Evolutionary conservation across 2,329 filamentous ascomycete genomes (phyloP).

Genomic region (Didymella lethalis): DNA sequence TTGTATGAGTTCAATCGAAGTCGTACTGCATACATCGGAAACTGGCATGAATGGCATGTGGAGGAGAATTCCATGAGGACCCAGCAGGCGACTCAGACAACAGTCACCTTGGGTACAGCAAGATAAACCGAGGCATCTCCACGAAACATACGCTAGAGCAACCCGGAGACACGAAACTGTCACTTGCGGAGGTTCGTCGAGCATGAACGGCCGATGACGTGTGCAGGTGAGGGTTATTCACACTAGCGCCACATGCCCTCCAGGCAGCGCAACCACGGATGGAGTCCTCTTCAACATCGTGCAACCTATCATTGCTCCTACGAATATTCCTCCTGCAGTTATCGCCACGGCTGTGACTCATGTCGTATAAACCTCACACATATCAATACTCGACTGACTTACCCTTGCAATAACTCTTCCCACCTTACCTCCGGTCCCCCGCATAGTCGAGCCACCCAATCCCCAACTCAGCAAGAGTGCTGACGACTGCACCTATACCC

Average conservation of each 20-base stretch:
- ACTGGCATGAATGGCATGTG: neutral
- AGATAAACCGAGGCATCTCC: neutral
- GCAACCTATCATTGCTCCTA: slow-evolving; percentile 17
- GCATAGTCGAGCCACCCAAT: slow-evolving; percentile 30
- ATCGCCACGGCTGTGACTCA: slow-evolving; percentile 42
- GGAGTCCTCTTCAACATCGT: slow-evolving; percentile 17
- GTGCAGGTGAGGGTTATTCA: slow-evolving; percentile 9
- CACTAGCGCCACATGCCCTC: slow-evolving; percentile 17
- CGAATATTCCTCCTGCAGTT: slow-evolving; percentile 14
- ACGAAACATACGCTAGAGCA: neutral
- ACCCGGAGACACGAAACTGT: neutral
- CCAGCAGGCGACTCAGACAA: neutral
- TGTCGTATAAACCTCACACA: slow-evolving; percentile 44
- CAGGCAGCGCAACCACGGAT: slow-evolving; percentile 14
- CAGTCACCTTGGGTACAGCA: neutral
- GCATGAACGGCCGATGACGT: slow-evolving; percentile 12
- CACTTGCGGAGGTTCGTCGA: slow-evolving; percentile 1
- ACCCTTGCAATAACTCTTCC: slow-evolving; percentile 44
- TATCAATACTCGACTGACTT: slow-evolving; percentile 40
- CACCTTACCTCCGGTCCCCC: slow-evolving; percentile 29
- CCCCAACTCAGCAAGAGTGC: slow-evolving; percentile 8
- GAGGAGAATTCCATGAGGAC: neutral
- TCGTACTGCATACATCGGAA: neutral
- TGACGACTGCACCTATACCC: slow-evolving; percentile 4
- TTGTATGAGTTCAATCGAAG: neutral